These are phyloP conservation scores for Phaeosphaeriaceae sp. DNA, from an alignment of 2,329 filamentous ascomycete genomes.

Conservation along the genomic window DNA sequence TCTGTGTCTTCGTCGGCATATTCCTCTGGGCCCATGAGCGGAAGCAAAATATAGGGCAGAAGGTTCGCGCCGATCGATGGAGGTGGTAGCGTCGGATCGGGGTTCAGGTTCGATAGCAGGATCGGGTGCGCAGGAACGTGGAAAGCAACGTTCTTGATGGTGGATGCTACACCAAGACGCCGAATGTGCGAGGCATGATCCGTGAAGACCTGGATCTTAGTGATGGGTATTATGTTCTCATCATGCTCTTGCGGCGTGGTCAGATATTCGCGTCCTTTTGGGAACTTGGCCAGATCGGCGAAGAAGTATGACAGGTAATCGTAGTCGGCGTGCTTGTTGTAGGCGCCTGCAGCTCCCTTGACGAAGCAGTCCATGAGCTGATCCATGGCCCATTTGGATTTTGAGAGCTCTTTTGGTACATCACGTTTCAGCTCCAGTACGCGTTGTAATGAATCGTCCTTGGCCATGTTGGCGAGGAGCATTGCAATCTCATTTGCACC, in stretches of 20 bases:
- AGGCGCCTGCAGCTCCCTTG: conserved; percentile 80
- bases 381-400: conserved; percentile 78
- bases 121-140: conserved; percentile 74
- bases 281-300: conserved; percentile 84
- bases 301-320: conserved; percentile 96
- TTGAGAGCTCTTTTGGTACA: conserved; percentile 72
- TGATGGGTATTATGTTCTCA: conserved; percentile 78
- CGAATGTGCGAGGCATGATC: conserved; percentile 85
- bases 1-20: conserved; percentile 86
- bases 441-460: conserved; percentile 75
- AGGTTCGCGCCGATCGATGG: conserved; percentile 76
- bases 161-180: conserved; percentile 91
- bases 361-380: conserved; percentile 97
- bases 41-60: conserved; percentile 85
- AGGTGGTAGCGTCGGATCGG: conserved; percentile 39
- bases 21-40: conserved; percentile 86
- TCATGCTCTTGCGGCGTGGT: conserved; percentile 78
- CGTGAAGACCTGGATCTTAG: conserved; percentile 93
- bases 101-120: conserved; percentile 62
- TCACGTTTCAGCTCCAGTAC: conserved; percentile 73
- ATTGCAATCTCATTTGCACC: conserved; percentile 88
- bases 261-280: conserved; percentile 77
- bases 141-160: conserved; percentile 93
- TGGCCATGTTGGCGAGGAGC: conserved; percentile 90
- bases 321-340: conserved; percentile 85